Conservation (phyloP, 495 filamentous ascomycete genomes). For the Podospora didyma region DNA sequence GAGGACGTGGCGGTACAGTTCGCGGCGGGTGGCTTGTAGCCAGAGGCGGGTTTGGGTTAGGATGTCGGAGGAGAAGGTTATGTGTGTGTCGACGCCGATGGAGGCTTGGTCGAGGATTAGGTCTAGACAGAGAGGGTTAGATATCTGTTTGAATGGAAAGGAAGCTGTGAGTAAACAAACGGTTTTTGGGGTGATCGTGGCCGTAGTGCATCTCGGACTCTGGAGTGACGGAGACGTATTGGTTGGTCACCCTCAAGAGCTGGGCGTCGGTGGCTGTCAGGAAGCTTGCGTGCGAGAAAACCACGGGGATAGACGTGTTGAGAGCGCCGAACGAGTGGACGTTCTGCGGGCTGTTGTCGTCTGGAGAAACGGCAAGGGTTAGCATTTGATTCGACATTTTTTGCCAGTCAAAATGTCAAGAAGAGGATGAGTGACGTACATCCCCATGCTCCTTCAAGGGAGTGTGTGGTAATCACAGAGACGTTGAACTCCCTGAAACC, state of each 20-base stretch:
- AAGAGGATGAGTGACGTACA: slow-evolving; percentile 17
- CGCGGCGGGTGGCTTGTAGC: slow-evolving; percentile 34
- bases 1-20: slow-evolving; percentile 32
- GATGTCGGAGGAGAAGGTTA: slow-evolving; percentile 41
- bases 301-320: slow-evolving; percentile 30
- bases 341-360: slow-evolving; percentile 27
- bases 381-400: no score
- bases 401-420: no score
- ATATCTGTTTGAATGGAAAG: no score
- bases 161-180: no score
- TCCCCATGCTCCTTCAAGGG: slow-evolving; percentile 29
- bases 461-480: slow-evolving; percentile 34
- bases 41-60: slow-evolving; percentile 42
- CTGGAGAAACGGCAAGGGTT: slow-evolving; percentile 1
- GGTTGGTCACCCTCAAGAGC: slow-evolving; percentile 33
- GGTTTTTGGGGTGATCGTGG: slow-evolving; percentile 30
- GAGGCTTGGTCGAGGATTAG: slow-evolving; percentile 37
- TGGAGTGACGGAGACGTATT: slow-evolving; percentile 41
- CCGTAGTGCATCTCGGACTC: slow-evolving; percentile 47
- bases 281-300: slow-evolving; percentile 38
- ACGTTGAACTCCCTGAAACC: slow-evolving; percentile 17
- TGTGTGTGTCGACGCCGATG: slow-evolving; percentile 44
- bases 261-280: slow-evolving; percentile 23
- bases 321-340: slow-evolving; percentile 28
- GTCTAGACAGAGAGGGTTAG: slow-evolving; percentile 6